Conservation (phyloP, 1,139 yeast genomes). For the Nadsonia starkeyi-henricii region DNA sequence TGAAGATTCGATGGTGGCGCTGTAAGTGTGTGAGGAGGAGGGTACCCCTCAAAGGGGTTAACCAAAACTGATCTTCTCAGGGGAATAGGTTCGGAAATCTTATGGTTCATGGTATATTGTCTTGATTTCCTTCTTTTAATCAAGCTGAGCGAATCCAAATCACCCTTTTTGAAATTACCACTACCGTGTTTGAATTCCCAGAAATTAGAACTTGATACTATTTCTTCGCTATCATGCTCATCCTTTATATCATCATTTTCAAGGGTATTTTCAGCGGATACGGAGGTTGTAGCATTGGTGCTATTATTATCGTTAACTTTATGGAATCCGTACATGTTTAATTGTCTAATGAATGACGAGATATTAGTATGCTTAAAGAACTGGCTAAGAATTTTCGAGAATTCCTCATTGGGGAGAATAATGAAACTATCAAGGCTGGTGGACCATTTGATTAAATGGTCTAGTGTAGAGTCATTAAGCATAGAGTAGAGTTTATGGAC, state of each 20-base stretch:
- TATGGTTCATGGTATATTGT: neutral
- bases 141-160: conserved; percentile 45
- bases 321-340: conserved; percentile 96
- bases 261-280: neutral
- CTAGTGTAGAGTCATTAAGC: conserved; percentile 39
- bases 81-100: neutral
- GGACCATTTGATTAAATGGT: conserved; percentile 69
- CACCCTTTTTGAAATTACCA: conserved; percentile 65
- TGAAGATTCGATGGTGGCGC: neutral
- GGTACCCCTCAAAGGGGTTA: neutral
- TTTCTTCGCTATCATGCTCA: neutral
- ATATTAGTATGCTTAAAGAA: conserved; percentile 89
- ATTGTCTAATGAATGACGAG: conserved; percentile 83
- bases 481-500: conserved; percentile 46
- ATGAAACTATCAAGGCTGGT: conserved; percentile 35
- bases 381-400: conserved; percentile 48
- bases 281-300: conserved; percentile 1
- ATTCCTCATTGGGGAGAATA: conserved; percentile 30
- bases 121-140: conserved; percentile 50
- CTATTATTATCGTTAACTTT: conserved; percentile 36
- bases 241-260: neutral
- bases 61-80: neutral
- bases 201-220: conserved; percentile 18
- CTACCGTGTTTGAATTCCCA: conserved; percentile 90
- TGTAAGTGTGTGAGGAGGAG: neutral